These are phyloP conservation scores for Mucor mucedo DNA, from an alignment of 371 early-diverging fungal genomes.

Conservation along the genomic window DNA sequence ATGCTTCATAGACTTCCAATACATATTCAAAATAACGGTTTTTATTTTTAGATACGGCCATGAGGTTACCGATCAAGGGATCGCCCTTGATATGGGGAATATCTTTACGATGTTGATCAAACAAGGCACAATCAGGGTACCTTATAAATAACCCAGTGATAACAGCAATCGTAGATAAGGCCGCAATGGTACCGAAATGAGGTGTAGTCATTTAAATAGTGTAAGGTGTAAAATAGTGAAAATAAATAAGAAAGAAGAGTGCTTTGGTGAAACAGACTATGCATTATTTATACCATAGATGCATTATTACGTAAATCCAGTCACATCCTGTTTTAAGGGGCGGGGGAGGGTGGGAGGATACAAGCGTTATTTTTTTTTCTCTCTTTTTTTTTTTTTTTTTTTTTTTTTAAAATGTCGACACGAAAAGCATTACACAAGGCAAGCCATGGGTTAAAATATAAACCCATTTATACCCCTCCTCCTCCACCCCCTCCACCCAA, in stretches of 20 bases:
- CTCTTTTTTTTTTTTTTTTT: background rate
- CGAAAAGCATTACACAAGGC: slow-evolving; percentile 21
- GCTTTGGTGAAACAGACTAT: too few relatives aligned
- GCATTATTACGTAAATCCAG: background rate
- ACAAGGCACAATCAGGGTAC: slow-evolving; percentile 40
- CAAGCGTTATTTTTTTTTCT: background rate
- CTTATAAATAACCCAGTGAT: slow-evolving; percentile 27
- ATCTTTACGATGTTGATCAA: slow-evolving; percentile 30
- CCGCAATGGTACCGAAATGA: slow-evolving; percentile 8
- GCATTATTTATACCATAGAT: too few relatives aligned
- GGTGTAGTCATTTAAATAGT: too few relatives aligned
- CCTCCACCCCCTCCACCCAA: slow-evolving; percentile 28
- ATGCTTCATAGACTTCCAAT: slow-evolving; percentile 11
- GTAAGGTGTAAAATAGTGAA: background rate
- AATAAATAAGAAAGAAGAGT: background rate
- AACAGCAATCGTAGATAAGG: slow-evolving; percentile 18
- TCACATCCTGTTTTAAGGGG: background rate
- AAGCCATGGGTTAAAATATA: slow-evolving; percentile 25
- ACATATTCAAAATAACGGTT: slow-evolving; percentile 26
- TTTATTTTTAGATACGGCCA: slow-evolving; percentile 8
- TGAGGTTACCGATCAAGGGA: slow-evolving; percentile 38
- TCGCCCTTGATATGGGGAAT: slow-evolving; percentile 20
- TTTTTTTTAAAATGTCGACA: slow-evolving; percentile 1
- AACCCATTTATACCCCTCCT: slow-evolving; percentile 28
- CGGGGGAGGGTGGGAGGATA: background rate